A percentile compares a stretch with the other conserved stretches of the same genome.
phyloP scores from a whole-genome alignment of 2,329 filamentous ascomycete genomes.

The Dichotomopilus funicola region DNA sequence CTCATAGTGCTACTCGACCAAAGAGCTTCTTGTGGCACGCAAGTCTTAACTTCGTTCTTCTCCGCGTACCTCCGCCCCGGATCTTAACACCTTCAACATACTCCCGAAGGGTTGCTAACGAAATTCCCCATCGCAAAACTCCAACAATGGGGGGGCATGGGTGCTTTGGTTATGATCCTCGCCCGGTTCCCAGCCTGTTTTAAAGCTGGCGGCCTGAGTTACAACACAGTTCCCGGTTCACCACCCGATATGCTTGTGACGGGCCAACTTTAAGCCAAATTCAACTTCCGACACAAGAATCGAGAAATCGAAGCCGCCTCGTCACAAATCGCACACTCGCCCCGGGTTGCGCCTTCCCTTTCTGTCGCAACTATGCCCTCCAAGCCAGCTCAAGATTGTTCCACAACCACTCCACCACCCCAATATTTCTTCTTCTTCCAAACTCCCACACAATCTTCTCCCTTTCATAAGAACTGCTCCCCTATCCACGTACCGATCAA shows the following conservation, averaged over 20 bases:
- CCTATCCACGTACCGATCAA: neutral
- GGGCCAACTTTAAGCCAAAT: neutral
- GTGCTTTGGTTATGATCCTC: no score
- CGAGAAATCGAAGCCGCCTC: neutral
- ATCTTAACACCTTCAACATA: no score
- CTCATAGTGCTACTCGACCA: no score
- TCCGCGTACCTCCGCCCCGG: no score
- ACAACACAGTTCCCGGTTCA: neutral
- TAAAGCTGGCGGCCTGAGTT: neutral
- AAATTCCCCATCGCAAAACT: no score
- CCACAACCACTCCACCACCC: neutral
- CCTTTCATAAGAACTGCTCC: neutral
- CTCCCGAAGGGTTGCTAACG: no score
- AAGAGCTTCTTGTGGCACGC: no score
- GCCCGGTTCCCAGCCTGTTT: neutral
- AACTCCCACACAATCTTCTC: neutral
- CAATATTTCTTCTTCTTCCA: neutral
- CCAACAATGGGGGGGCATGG: no score
- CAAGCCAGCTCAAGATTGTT: neutral
- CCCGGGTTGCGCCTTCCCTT: slow-evolving; percentile 6
- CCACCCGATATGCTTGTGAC: no score
- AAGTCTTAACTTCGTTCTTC: no score
- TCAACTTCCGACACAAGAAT: neutral
- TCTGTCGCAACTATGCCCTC: neutral
- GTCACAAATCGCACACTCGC: neutral